Base-by-base conservation (phyloP, 257 asterid genomes). In the Nicotiana otophora region DNA sequence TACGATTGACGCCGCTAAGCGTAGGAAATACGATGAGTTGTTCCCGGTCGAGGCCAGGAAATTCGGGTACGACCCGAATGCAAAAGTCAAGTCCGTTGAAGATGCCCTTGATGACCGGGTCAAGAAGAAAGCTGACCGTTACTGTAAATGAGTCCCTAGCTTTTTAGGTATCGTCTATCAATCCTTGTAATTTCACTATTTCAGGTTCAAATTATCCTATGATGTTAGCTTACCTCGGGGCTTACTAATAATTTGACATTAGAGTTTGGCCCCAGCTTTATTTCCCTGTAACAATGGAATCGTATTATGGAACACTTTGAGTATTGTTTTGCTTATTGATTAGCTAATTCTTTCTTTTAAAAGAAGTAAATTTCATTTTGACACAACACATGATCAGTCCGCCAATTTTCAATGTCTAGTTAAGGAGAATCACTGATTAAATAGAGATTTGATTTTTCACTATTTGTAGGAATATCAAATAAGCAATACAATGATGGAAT, bases 91-190 rank as follows among this genome's bases (percentile, higher is more conserved):
- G 83, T 89, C 98, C 79, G 95, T 96, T 0, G 99, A 94, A 85
- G 94, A 96, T 48, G 99, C 99, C 82, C 93, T 96, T 30, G 97
- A 96, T 74, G 98, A 96, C 75, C 97, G 99, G 36, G 97, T 93
- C 62, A 94, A 91, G 92, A 96, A 96, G 88, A 96, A 96, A 85
- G 99, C 99, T 7, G 99, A 96, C 81, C 98, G 99, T 36, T 96
- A 96, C 78, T 96, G 99, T 85, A 96, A 96, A 90, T 96, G 87
- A 88, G 48, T 16, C 57, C 34, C 33, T 7, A 48, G 16, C 4
- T 69, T 79, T 51, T 81, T 81, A 66, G 78, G 78, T 66, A 66
- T 23, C 16, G 17, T 8, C 4, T 75, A 33, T 15, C 53, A 51
- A 75, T 75, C 80, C 80, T 75, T 51, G 80, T 75, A 75, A 75